Conservation (phyloP, 768 basidiomycete species). For the Russula compacta region DNA sequence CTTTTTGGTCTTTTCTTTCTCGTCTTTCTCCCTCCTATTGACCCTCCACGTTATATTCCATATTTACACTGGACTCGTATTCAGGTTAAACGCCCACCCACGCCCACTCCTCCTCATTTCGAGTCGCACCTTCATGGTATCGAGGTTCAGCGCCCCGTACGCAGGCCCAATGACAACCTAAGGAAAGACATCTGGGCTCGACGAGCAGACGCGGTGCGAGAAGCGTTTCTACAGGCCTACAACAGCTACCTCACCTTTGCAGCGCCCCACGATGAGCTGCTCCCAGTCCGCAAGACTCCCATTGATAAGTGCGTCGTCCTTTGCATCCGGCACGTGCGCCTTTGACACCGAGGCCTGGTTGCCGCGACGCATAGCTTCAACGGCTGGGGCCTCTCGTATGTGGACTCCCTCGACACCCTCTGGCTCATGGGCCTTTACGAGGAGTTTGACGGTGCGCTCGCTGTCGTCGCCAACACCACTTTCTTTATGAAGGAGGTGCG, state of each 20-base stretch:
- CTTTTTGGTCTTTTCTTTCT: not conserved
- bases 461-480: conserved; percentile 39
- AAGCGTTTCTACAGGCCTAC: conserved; percentile 60
- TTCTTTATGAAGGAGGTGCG: conserved; percentile 40
- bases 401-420: conserved; percentile 84
- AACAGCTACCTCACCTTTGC: conserved; percentile 52
- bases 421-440: conserved; percentile 66
- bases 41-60: too few relatives aligned
- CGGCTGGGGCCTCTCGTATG: conserved; percentile 68
- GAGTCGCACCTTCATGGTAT: not conserved
- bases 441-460: conserved; percentile 59
- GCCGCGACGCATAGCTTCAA: conserved; percentile 48
- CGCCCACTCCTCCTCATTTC: not conserved
- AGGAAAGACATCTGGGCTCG: conserved; percentile 34
- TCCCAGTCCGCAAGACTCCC: conserved; percentile 39
- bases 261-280: conserved; percentile 52
- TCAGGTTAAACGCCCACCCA: not conserved
- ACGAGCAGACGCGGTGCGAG: conserved; percentile 48
- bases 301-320: conserved; percentile 42
- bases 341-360: not conserved
- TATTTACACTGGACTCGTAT: not conserved
- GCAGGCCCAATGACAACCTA: not conserved
- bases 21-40: not conserved
- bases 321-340: not conserved
- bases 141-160: not conserved